Conservation (phyloP, 805 yeast genomes). For the Kuraishia piskuri region DNA sequence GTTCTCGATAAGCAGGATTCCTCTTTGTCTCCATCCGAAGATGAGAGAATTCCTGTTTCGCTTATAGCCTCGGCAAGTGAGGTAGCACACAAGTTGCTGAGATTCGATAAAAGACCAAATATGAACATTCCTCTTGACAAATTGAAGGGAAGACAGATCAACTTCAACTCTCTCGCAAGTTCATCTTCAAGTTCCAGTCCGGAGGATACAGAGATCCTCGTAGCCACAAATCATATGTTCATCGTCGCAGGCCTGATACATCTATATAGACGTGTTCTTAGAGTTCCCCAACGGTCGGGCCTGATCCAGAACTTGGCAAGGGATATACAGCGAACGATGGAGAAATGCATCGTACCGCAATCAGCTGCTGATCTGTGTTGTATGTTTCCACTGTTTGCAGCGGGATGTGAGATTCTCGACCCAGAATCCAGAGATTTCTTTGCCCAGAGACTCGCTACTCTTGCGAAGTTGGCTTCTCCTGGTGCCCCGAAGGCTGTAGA, state of each 20-base stretch:
- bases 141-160: background rate
- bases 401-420: constrained; percentile 48
- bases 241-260: constrained; percentile 47
- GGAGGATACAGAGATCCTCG: constrained; percentile 15
- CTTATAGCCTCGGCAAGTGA: constrained; percentile 30
- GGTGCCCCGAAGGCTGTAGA: constrained; percentile 20
- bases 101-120: constrained; percentile 1
- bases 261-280: constrained; percentile 46
- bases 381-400: constrained; percentile 45
- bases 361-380: constrained; percentile 48
- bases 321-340: constrained; percentile 28
- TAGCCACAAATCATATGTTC: constrained; percentile 44
- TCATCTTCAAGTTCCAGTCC: background rate
- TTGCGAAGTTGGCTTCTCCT: constrained; percentile 33
- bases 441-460: constrained; percentile 27
- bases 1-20: constrained; percentile 1
- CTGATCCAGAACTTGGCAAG: constrained; percentile 39
- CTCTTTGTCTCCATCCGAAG: background rate
- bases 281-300: constrained; percentile 33
- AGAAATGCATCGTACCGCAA: constrained; percentile 30
- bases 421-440: constrained; percentile 26
- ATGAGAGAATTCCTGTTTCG: constrained; percentile 10
- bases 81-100: constrained; percentile 22
- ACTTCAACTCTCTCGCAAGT: too few species aligned
- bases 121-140: background rate